Conservation (phyloP, 495 filamentous ascomycete genomes). For the Penicillium ochrochloron region DNA sequence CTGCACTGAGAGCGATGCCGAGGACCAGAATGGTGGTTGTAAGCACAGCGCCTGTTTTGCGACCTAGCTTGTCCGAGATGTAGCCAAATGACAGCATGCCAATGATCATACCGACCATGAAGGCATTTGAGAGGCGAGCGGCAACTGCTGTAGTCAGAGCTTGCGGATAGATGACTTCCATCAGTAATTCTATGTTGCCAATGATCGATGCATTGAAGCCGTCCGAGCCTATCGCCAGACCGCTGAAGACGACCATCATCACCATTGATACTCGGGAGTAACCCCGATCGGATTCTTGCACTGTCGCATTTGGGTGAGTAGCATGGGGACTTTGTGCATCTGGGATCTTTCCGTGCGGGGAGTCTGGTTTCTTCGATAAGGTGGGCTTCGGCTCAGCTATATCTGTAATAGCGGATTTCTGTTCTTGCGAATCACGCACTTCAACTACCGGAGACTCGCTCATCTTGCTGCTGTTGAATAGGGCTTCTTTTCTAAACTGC, state of each 20-base stretch:
- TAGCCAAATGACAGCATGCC: conserved; percentile 48
- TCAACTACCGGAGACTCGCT: conserved; percentile 8
- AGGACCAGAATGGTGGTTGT: conserved; percentile 41
- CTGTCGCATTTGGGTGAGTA: conserved; percentile 7
- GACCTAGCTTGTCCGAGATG: conserved; percentile 40
- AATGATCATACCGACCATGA: conserved; percentile 41
- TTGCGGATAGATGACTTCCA: conserved; percentile 34
- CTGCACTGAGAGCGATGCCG: conserved; percentile 35
- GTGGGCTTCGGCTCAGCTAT: not conserved
- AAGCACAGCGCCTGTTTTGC: conserved; percentile 39
- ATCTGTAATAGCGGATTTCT: not conserved
- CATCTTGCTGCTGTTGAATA: conserved; percentile 7
- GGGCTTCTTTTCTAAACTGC: not conserved
- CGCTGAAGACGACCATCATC: conserved; percentile 36
- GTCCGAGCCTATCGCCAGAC: conserved; percentile 35
- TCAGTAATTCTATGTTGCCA: conserved; percentile 35
- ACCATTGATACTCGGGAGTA: conserved; percentile 31
- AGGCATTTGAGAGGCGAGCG: conserved; percentile 32
- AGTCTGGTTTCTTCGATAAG: not conserved
- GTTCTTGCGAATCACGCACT: not conserved
- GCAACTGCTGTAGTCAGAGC: conserved; percentile 29
- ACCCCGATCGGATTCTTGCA: conserved; percentile 8
- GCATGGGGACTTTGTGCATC: not conserved
- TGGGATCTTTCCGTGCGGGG: not conserved
- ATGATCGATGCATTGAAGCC: conserved; percentile 39